phyloP scores from a whole-genome alignment of 768 basidiomycete species.

The Boletus reticulatus region DNA sequence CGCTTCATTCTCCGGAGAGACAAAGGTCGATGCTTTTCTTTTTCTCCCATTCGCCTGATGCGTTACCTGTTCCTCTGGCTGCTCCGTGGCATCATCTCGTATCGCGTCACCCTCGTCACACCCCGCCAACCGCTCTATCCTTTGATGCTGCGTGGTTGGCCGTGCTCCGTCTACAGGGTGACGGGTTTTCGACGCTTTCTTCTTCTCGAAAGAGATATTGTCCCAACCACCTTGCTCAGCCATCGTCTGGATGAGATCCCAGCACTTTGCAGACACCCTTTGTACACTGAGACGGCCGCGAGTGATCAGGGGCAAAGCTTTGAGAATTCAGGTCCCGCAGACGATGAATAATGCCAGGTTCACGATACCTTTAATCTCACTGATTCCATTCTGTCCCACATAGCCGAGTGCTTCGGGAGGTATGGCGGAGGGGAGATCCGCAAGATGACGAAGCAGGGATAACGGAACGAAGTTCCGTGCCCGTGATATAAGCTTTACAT shows the following conservation, averaged over 20 bases:
- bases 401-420: slow-evolving; percentile 62
- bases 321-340: slow-evolving; percentile 8
- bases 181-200: slow-evolving; percentile 22
- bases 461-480: slow-evolving; percentile 76
- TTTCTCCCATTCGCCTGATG: slow-evolving; percentile 15
- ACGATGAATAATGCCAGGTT: neutral
- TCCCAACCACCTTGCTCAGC: slow-evolving; percentile 83
- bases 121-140: neutral
- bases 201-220: slow-evolving; percentile 40
- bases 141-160: neutral
- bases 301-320: slow-evolving; percentile 77
- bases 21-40: slow-evolving; percentile 15
- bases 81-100: slow-evolving; percentile 1
- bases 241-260: slow-evolving; percentile 56
- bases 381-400: slow-evolving; percentile 57
- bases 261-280: slow-evolving; percentile 64
- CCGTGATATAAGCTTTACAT: slow-evolving; percentile 64
- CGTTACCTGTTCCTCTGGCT: neutral
- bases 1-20: slow-evolving; percentile 3
- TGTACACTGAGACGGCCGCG: slow-evolving; percentile 89
- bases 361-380: slow-evolving; percentile 60
- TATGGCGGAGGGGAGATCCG: slow-evolving; percentile 34
- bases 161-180: neutral
- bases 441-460: slow-evolving; percentile 66
- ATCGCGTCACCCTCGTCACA: neutral